A percentile compares a stretch with the other conserved stretches of the same genome.
These are phyloP conservation scores for Saccharomyces hybrid DNA, from an alignment of 1,139 yeast genomes.

Conservation along the genomic window DNA sequence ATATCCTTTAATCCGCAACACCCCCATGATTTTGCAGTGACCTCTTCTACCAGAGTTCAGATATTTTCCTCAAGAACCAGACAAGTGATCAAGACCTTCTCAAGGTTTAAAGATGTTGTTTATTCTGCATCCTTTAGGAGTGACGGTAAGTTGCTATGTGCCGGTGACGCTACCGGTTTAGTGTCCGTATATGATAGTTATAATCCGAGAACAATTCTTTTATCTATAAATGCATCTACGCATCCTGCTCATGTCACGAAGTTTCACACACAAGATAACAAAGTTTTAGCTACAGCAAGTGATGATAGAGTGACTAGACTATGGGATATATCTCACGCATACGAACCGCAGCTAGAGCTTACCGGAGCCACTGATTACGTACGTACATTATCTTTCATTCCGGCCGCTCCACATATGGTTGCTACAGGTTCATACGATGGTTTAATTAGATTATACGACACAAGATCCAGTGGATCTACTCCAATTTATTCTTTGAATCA, in stretches of 20 bases:
- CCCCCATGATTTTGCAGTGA: constrained; percentile 91
- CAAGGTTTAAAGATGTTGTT: constrained; percentile 87
- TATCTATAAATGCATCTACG: constrained; percentile 70
- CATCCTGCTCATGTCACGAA: constrained; percentile 94
- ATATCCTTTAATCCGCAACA: constrained; percentile 78
- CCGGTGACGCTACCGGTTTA: constrained; percentile 84
- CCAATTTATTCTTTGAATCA: constrained; percentile 46
- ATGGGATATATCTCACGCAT: constrained; percentile 79
- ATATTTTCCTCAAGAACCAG: constrained; percentile 88
- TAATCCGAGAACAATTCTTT: constrained; percentile 69
- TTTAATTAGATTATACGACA: constrained; percentile 73
- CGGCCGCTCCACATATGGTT: constrained; percentile 50
- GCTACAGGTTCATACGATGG: constrained; percentile 97
- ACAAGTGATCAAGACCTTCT: constrained; percentile 80
- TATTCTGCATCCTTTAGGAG: constrained; percentile 42
- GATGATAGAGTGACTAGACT: constrained; percentile 84
- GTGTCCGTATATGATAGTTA: constrained; percentile 78
- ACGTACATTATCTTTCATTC: constrained; percentile 76
- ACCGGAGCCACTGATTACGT: constrained; percentile 83
- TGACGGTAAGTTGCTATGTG: constrained; percentile 83
- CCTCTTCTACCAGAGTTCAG: constrained; percentile 87
- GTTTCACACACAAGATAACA: constrained; percentile 57
- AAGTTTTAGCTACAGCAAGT: constrained; percentile 75
- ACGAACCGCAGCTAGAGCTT: constrained; percentile 56
- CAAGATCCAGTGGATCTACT: constrained; percentile 47